These are phyloP conservation scores for Meira nashicola DNA, from an alignment of 1,284 basidiomycete species.

Conservation along the genomic window DNA sequence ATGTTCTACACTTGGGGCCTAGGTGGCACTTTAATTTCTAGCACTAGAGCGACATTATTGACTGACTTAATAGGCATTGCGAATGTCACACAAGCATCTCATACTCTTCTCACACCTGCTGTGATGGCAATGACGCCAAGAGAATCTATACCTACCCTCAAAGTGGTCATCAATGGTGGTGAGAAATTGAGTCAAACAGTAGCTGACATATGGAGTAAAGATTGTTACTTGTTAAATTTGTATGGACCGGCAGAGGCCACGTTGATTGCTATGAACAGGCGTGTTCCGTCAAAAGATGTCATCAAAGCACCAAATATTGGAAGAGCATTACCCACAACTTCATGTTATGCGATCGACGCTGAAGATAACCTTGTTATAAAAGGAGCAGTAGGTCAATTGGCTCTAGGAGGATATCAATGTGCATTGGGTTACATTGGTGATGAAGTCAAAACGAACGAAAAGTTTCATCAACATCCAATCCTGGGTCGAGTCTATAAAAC, in stretches of 20 bases:
- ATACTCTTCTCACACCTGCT: constrained; percentile 52
- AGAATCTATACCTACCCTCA: constrained; percentile 40
- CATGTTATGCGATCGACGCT: constrained; percentile 46
- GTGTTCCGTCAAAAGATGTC: constrained; percentile 39
- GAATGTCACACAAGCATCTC: constrained; percentile 41
- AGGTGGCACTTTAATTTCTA: constrained; percentile 48
- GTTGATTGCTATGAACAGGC: constrained; percentile 48
- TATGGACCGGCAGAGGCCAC: constrained; percentile 52
- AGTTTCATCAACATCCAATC: constrained; percentile 43
- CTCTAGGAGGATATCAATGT: constrained; percentile 46
- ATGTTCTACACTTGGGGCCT: constrained; percentile 51
- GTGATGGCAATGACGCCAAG: constrained; percentile 53
- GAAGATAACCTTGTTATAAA: constrained; percentile 45
- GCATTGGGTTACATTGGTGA: constrained; percentile 48
- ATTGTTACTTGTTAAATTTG: constrained; percentile 49
- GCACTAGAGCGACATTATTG: constrained; percentile 36
- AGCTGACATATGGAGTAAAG: constrained; percentile 52
- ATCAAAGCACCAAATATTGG: constrained; percentile 54
- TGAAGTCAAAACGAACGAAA: constrained; percentile 45
- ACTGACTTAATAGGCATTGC: constrained; percentile 39
- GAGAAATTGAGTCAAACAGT: constrained; percentile 54
- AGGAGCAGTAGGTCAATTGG: constrained; percentile 53
- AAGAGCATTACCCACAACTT: constrained; percentile 47
- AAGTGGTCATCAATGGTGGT: constrained; percentile 53
- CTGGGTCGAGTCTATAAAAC: constrained; percentile 49